A percentile compares a stretch with the other conserved stretches of the same genome.
phyloP scores from a whole-genome alignment of 1,284 basidiomycete species.

The Fomitiporia mediterranea region DNA sequence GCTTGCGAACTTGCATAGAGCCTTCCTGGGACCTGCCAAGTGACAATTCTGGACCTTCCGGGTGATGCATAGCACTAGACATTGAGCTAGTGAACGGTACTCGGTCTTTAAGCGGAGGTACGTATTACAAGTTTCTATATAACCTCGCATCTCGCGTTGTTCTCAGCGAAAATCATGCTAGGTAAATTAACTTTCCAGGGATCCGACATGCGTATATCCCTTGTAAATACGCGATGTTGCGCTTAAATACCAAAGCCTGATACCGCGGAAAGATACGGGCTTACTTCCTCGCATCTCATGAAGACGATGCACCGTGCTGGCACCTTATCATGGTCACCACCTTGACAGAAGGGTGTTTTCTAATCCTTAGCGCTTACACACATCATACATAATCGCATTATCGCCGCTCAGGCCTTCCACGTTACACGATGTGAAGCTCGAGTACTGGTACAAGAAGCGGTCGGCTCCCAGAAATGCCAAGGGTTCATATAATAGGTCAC shows the following conservation, averaged over 20 bases:
- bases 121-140: neutral
- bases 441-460: neutral
- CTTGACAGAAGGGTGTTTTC: neutral
- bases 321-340: neutral
- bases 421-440: neutral
- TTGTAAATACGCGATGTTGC: neutral
- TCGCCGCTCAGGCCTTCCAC: neutral
- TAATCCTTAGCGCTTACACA: neutral
- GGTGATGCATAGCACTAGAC: neutral
- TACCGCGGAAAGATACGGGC: neutral
- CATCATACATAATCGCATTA: neutral
- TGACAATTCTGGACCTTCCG: neutral
- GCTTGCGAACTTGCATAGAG: too few species aligned
- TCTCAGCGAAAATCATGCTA: neutral
- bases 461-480: neutral
- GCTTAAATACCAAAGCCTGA: neutral
- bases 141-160: neutral
- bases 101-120: conserved; percentile 5
- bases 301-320: too few species aligned
- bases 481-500: neutral
- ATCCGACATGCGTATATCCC: neutral
- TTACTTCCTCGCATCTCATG: neutral
- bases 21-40: neutral
- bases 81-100: neutral
- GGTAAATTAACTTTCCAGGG: too few species aligned